Percentiles rank a stretch among this genome's conserved stretches.
phyloP scores from a whole-genome alignment of 768 basidiomycete species.

The Gymnopilus dilepis region DNA sequence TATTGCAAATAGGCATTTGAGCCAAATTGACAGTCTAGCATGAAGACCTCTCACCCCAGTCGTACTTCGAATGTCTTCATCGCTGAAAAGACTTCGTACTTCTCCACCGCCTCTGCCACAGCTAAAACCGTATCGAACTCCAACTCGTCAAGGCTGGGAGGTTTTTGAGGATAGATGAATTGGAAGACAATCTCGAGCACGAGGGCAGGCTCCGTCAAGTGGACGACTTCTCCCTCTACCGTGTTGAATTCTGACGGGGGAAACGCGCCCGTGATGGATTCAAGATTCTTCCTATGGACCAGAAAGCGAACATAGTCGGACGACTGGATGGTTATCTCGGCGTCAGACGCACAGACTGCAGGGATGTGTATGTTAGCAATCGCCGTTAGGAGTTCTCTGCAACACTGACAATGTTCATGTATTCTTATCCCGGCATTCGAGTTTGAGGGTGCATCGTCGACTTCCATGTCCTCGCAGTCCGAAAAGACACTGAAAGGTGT shows the following conservation, averaged over 20 bases:
- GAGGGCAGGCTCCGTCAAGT: conserved; percentile 26
- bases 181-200: conserved; percentile 33
- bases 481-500: too few relatives aligned
- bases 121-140: background rate
- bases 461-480: too few relatives aligned
- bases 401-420: too few relatives aligned
- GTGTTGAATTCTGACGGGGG: conserved; percentile 25
- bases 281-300: conserved; percentile 28
- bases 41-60: conserved; percentile 5
- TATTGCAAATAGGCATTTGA: too few relatives aligned
- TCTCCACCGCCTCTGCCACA: conserved; percentile 27
- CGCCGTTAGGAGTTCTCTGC: too few relatives aligned
- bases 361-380: too few relatives aligned
- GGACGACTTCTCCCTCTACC: conserved; percentile 22
- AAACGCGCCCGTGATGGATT: conserved; percentile 27
- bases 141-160: conserved; percentile 22
- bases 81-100: conserved; percentile 25
- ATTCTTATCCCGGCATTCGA: too few relatives aligned
- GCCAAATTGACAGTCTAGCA: too few relatives aligned
- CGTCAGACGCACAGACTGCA: conserved; percentile 3
- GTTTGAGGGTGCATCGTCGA: too few relatives aligned
- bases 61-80: conserved; percentile 23
- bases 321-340: conserved; percentile 29
- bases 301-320: conserved; percentile 25
- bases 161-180: conserved; percentile 30